These are phyloP conservation scores for Sisymbrium irio DNA, from an alignment of 345 rosid genomes.

Conservation along the genomic window DNA sequence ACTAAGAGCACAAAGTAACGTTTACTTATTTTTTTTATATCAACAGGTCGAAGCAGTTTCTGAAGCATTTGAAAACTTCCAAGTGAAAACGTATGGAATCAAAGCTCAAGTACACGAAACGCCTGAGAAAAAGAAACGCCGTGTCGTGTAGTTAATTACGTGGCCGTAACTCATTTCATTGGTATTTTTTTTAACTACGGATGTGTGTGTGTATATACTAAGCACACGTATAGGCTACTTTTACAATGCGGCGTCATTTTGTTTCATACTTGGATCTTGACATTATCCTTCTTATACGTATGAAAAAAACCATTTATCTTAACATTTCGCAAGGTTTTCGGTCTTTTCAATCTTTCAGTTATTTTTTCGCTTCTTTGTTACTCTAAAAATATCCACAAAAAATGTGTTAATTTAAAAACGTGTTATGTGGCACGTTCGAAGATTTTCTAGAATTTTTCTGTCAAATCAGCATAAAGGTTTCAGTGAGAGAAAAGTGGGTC, in stretches of 20 bases:
- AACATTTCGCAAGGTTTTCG: not conserved
- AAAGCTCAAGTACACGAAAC: conserved; percentile 90
- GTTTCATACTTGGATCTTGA: not conserved
- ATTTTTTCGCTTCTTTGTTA: not conserved
- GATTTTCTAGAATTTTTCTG: not conserved
- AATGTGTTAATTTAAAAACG: not conserved
- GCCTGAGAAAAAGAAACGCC: conserved; percentile 86
- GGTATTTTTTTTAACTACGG: not conserved
- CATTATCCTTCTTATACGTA: not conserved
- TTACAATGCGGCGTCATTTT: not conserved
- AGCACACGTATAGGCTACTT: conserved; percentile 2
- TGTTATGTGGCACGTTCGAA: not conserved
- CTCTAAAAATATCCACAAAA: not conserved
- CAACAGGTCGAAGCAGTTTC: conserved; percentile 75
- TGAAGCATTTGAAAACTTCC: conserved; percentile 93
- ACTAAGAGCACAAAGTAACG: not conserved
- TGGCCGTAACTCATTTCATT: not conserved
- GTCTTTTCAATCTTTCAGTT: not conserved
- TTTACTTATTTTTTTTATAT: not conserved
- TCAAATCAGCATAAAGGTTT: not conserved
- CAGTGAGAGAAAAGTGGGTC: no score
- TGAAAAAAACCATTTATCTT: not conserved
- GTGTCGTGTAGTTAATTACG: conserved; percentile 19
- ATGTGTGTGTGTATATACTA: conserved; percentile 1
- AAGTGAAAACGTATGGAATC: conserved; percentile 73